phyloP scores from a whole-genome alignment of 164 flowering plant genomes.

The Vitis rupestris region DNA sequence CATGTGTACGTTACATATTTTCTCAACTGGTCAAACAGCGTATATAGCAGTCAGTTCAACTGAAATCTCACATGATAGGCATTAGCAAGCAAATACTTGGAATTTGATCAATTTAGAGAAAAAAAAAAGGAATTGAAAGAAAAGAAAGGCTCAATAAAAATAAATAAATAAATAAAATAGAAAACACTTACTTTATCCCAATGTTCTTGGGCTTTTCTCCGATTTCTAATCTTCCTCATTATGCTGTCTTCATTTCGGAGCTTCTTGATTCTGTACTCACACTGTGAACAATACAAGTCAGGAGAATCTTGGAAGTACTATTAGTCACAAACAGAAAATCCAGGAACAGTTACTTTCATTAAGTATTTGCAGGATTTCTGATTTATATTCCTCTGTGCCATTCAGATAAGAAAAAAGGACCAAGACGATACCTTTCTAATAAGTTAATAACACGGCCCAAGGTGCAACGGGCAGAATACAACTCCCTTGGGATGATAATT shows the following conservation, averaged over 20 bases:
- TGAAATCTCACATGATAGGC: background rate
- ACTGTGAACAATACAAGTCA: conserved; percentile 40
- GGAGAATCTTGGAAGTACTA: background rate
- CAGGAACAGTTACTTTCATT: too few relatives aligned
- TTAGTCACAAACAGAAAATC: too few relatives aligned
- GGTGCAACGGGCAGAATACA: too few relatives aligned
- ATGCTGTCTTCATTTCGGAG: conserved; percentile 77
- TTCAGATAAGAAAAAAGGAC: too few relatives aligned
- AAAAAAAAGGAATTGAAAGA: background rate
- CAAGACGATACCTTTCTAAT: too few relatives aligned
- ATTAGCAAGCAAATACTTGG: background rate
- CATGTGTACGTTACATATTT: conserved; percentile 88
- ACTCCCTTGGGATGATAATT: too few relatives aligned
- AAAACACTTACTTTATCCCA: conserved; percentile 76
- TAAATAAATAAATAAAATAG: background rate
- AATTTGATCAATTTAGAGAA: background rate
- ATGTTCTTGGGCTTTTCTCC: conserved; percentile 65
- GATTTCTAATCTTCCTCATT: conserved; percentile 63
- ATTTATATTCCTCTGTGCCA: too few relatives aligned
- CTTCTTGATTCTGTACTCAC: conserved; percentile 78
- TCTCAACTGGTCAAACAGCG: conserved; percentile 56
- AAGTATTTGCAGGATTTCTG: too few relatives aligned
- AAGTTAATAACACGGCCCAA: too few relatives aligned
- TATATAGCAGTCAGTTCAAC: conserved; percentile 16
- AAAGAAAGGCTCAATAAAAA: background rate